phyloP scores from a whole-genome alignment of 192 early-diverging fungal genomes.

The Rhizophagus sp. region DNA sequence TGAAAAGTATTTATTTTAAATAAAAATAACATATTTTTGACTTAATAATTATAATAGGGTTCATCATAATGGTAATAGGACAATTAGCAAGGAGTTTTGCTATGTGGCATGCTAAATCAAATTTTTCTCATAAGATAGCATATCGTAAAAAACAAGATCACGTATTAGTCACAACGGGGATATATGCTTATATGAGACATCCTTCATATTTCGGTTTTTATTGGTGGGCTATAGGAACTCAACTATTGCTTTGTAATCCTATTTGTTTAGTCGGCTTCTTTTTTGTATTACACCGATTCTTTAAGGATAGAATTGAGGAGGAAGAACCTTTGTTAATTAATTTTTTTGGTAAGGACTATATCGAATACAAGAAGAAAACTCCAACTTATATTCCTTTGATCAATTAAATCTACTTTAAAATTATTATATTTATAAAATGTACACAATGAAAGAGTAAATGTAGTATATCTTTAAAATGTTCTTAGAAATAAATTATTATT shows the following conservation, averaged over 20 bases:
- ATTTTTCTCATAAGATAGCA: conserved; percentile 84
- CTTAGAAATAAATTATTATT: conserved; percentile 17
- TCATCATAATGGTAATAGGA: conserved; percentile 62
- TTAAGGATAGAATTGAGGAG: conserved; percentile 69
- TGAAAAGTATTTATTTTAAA: too few species aligned
- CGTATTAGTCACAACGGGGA: conserved; percentile 79
- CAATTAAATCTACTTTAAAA: conserved; percentile 29
- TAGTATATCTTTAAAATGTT: too few species aligned
- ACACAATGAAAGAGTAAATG: background rate
- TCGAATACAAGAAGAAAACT: conserved; percentile 62
- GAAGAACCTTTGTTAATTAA: conserved; percentile 75
- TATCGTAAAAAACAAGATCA: conserved; percentile 70
- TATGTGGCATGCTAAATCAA: conserved; percentile 89
- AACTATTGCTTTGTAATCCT: conserved; percentile 79
- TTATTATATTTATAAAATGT: background rate
- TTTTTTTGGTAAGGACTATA: conserved; percentile 86
- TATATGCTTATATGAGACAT: conserved; percentile 90
- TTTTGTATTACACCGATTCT: conserved; percentile 71
- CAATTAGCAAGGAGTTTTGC: conserved; percentile 80
- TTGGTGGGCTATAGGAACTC: conserved; percentile 83
- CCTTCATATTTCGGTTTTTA: conserved; percentile 96
- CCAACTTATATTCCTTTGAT: conserved; percentile 75
- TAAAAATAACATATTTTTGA: too few species aligned
- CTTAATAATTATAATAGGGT: conserved; percentile 41
- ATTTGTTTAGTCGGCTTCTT: conserved; percentile 69